These are phyloP conservation scores for Fusarium lyarnte DNA, from an alignment of 2,329 filamentous ascomycete genomes.

Conservation along the genomic window DNA sequence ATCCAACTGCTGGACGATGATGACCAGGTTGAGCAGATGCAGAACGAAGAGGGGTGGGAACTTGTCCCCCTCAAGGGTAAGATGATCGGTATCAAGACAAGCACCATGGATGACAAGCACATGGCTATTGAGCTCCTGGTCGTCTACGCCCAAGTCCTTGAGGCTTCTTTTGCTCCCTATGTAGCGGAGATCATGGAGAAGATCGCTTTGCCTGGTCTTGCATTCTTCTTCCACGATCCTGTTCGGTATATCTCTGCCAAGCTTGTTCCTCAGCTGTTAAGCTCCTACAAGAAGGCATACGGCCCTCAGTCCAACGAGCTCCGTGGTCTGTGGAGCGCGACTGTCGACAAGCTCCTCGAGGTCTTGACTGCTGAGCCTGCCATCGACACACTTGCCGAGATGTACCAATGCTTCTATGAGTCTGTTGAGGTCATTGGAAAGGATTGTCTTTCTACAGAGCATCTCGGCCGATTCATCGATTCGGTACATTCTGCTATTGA, in stretches of 20 bases:
- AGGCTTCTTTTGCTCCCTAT: slow-evolving; percentile 90
- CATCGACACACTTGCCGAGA: slow-evolving; percentile 95
- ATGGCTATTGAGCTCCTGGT: slow-evolving; percentile 99
- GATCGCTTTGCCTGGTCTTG: slow-evolving; percentile 90
- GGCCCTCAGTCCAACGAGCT: slow-evolving; percentile 83
- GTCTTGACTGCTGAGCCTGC: slow-evolving; percentile 93
- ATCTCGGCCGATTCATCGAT: slow-evolving; percentile 90
- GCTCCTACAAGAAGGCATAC: slow-evolving; percentile 92
- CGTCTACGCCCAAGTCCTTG: slow-evolving; percentile 96
- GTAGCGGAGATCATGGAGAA: slow-evolving; percentile 95
- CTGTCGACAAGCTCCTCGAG: slow-evolving; percentile 90
- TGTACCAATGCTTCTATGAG: slow-evolving; percentile 99
- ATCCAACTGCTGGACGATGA: slow-evolving; percentile 96
- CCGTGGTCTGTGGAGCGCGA: slow-evolving; percentile 82
- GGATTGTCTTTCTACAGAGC: slow-evolving; percentile 77
- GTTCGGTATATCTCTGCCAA: slow-evolving; percentile 95
- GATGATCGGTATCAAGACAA: slow-evolving; percentile 98
- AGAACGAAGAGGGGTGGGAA: slow-evolving; percentile 97
- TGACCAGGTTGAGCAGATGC: slow-evolving; percentile 89
- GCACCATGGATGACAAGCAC: slow-evolving; percentile 96
- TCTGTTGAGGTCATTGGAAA: slow-evolving; percentile 93
- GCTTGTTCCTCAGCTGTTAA: slow-evolving; percentile 90
- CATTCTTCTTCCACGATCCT: slow-evolving; percentile 99
- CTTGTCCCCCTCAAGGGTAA: slow-evolving; percentile 96
- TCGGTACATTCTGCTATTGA: slow-evolving; percentile 85